These are phyloP conservation scores for Aureobasidium mangrovei DNA, from an alignment of 2,329 filamentous ascomycete genomes.

Conservation along the genomic window DNA sequence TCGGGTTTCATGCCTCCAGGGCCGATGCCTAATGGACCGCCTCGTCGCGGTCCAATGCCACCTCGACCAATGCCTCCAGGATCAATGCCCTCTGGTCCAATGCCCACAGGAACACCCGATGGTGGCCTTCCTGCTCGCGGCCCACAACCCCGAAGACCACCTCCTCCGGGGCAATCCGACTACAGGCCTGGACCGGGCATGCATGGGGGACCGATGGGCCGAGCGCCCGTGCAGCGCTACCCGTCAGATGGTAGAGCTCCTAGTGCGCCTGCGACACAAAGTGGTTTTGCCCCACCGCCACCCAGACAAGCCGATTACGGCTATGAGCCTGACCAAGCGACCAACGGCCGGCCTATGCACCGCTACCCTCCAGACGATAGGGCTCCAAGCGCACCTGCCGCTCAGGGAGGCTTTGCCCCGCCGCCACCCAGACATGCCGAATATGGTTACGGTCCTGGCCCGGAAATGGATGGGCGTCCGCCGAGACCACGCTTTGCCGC, in stretches of 20 bases:
- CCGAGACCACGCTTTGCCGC: neutral
- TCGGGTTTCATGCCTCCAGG: neutral
- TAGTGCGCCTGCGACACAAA: constrained; percentile 8
- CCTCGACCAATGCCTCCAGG: constrained; percentile 3
- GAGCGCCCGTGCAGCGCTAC: neutral
- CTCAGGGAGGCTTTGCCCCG: neutral
- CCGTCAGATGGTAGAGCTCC: constrained; percentile 10
- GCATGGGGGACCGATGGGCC: neutral
- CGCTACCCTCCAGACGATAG: neutral
- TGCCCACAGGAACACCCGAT: neutral
- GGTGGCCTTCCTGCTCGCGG: neutral
- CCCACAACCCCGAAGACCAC: constrained; percentile 5
- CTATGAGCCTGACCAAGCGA: neutral
- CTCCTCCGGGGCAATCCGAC: neutral
- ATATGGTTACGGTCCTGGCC: neutral
- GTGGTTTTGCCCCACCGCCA: neutral
- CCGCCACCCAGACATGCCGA: neutral
- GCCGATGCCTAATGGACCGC: neutral
- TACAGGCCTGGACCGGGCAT: neutral
- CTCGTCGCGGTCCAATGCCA: neutral
- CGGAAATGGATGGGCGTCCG: neutral
- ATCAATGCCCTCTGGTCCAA: constrained; percentile 3
- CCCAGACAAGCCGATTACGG: neutral
- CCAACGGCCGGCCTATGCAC: neutral
- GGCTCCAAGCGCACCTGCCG: neutral